Base-by-base conservation (phyloP, 257 asterid genomes). In the Solanum chiquidenum region DNA sequence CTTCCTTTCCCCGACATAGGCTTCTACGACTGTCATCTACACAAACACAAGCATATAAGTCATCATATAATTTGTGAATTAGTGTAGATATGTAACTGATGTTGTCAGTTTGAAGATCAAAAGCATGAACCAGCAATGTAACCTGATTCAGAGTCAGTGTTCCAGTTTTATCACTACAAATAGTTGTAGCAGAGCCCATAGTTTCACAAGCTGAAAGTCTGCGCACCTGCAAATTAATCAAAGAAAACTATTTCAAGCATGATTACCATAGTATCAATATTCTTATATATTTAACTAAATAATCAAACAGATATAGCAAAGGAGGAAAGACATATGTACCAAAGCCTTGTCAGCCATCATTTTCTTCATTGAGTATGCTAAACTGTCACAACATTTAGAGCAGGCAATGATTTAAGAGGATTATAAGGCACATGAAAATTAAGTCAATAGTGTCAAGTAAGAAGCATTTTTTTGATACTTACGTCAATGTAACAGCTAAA, bases 271-370 rank as follows among this genome's bases (percentile, higher is more conserved):
- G n/a, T 18, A 52, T 49, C 42, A 49, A 29, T 44, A 9, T 82
- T 29, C 44, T 49, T 55, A 49, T 31, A 31, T 52, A 49, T 82
- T 49, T 5, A 74, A 11, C 12, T 75, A 58, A 46, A 60, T 37
- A 80, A 49, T 68, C 83, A 31, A 52, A 83, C 35, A 83, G 84
- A 85, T 55, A 8, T 74, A 33, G 87, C 40, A 88, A 77, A 33
- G 11, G 74, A 40, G 62, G 27, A 83, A 83, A 18, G 52, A 21
- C 58, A 10, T 40, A 87, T 89, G 33, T 91, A 95, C 99, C 97
- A 97, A 90, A 86, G 99, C 99, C 98, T 97, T 97, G 92, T 97
- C 98, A 72, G 98, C 96, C 99, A 97, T 97, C 99, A 97, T 97
- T 91, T 95, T 97, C 94, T 95, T 95, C 99, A 97, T 95, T 86